These are phyloP conservation scores for Telopea speciosissima DNA, from an alignment of 177 flowering plant species.

Conservation along the genomic window DNA sequence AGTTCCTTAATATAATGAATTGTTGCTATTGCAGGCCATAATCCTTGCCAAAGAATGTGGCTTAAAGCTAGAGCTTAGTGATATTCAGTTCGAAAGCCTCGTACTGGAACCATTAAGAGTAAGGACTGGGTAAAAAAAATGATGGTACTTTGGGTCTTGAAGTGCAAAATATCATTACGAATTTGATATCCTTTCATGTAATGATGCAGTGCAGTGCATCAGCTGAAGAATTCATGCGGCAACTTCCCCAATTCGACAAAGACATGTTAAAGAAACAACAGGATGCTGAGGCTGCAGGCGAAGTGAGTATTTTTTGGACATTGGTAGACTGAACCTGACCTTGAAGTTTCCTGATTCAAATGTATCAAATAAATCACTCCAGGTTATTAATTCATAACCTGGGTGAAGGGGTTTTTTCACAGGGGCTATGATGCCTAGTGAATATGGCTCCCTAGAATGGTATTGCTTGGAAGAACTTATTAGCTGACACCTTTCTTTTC, in stretches of 20 bases:
- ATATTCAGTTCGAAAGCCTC: conserved; percentile 80
- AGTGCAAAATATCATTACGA: neutral
- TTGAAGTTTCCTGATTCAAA: neutral
- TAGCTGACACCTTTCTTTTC: too few relatives aligned
- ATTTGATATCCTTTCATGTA: conserved; percentile 5
- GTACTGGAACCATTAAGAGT: conserved; percentile 88
- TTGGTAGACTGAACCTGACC: neutral
- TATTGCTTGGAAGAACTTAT: too few relatives aligned
- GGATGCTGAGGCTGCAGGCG: conserved; percentile 72
- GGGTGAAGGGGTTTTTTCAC: neutral
- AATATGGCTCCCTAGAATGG: neutral
- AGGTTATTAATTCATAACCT: neutral
- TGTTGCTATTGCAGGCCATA: conserved; percentile 55
- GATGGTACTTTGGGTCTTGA: neutral
- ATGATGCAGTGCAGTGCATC: conserved; percentile 53
- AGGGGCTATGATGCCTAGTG: neutral
- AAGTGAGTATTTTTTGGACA: conserved; percentile 42
- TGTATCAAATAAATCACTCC: too few relatives aligned
- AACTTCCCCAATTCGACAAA: conserved; percentile 66
- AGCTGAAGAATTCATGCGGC: conserved; percentile 72
- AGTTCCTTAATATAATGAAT: too few relatives aligned
- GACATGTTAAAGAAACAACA: conserved; percentile 49
- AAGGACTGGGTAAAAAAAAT: conserved; percentile 15
- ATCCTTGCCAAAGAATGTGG: conserved; percentile 96
- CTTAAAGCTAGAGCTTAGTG: conserved; percentile 72